Evolutionary conservation across 192 early-diverging fungal genomes (phyloP).

Genomic region (Chytriomyces sp.): DNA sequence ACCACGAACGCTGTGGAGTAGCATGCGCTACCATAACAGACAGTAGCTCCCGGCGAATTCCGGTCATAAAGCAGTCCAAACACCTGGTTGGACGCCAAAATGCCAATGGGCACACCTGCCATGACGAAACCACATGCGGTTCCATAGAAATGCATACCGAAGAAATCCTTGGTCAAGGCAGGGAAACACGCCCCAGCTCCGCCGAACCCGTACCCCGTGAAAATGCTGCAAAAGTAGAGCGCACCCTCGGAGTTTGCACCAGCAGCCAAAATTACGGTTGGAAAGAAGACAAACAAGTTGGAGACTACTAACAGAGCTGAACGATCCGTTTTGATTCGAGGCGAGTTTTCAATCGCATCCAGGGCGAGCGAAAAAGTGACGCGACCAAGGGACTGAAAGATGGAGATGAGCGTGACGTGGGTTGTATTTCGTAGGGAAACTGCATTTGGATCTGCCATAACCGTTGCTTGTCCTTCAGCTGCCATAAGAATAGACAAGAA

Average conservation of each 20-base stretch:
- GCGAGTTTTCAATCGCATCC: constrained; percentile 15
- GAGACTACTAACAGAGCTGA: constrained; percentile 29
- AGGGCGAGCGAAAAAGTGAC: constrained; percentile 9
- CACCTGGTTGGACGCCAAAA: constrained; percentile 32
- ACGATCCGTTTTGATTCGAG: constrained; percentile 18
- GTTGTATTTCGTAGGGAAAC: not conserved
- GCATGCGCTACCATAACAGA: constrained; percentile 15
- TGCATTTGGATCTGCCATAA: not conserved
- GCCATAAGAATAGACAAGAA: constrained; percentile 27
- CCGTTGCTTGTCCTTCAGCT: not conserved
- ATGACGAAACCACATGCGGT: constrained; percentile 40
- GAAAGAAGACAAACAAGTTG: constrained; percentile 1
- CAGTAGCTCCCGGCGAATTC: not conserved
- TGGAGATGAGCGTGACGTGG: constrained; percentile 40
- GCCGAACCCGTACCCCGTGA: constrained; percentile 38
- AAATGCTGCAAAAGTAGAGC: constrained; percentile 24
- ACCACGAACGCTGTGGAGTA: constrained; percentile 13
- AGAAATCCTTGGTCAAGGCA: constrained; percentile 32
- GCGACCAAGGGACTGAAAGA: constrained; percentile 25
- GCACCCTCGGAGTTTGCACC: not conserved
- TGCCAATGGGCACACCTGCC: constrained; percentile 37
- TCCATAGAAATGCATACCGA: constrained; percentile 37
- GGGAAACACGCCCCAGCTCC: constrained; percentile 33
- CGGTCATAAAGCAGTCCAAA: constrained; percentile 37
- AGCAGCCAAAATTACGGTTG: not conserved